phyloP scores from a whole-genome alignment of 768 basidiomycete genomes.

The Podaxis mareebaensis region DNA sequence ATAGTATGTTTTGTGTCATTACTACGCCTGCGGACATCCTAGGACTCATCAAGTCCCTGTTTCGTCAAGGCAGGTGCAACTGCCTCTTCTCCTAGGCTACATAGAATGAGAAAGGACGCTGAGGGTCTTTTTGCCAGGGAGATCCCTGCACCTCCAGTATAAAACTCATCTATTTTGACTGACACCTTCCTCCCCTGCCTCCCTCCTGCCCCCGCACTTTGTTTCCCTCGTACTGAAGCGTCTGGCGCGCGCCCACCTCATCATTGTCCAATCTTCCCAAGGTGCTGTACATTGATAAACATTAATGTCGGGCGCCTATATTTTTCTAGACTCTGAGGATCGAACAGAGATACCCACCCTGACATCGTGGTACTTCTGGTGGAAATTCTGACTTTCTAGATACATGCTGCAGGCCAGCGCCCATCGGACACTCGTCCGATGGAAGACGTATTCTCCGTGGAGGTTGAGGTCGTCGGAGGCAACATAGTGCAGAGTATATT shows the following conservation, averaged over 20 bases:
- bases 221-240: not conserved
- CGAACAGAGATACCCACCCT: not conserved
- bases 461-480: slow-evolving; percentile 3
- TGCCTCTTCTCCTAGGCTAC: not conserved
- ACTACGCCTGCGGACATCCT: slow-evolving; percentile 10
- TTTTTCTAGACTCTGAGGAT: not conserved
- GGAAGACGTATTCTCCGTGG: not conserved
- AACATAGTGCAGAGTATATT: not conserved
- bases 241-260: not conserved
- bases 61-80: not conserved
- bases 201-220: not conserved
- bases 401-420: not conserved
- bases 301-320: not conserved
- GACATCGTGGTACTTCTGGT: not conserved
- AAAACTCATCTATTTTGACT: not conserved
- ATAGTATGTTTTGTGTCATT: not conserved
- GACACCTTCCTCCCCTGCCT: too few species aligned
- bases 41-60: slow-evolving; percentile 1
- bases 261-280: not conserved
- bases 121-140: not conserved
- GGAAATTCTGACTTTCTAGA: not conserved
- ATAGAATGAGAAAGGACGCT: not conserved
- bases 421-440: not conserved
- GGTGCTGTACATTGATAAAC: not conserved
- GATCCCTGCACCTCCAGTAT: not conserved